Base-by-base conservation (phyloP, 768 basidiomycete species). In the Tylopilus vinaceipallidus region DNA sequence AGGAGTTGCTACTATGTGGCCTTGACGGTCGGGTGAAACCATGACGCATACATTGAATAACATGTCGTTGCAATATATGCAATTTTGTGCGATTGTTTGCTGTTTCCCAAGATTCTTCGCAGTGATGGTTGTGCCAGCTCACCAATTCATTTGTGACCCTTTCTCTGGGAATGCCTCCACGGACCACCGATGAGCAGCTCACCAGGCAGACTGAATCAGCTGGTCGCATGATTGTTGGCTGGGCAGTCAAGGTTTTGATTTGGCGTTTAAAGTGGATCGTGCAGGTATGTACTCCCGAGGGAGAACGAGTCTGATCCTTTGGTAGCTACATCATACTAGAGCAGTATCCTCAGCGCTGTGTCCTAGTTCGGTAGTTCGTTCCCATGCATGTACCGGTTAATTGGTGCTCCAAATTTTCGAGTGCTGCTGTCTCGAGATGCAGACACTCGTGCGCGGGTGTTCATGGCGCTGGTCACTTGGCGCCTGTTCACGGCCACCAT, bases 1-100 rank as follows among this genome's bases (percentile, higher is more conserved):
- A 50, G 58, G 62, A 42, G 61, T 57, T 57, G 62, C 62, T 61
- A 49, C 61, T 62, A 86, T 78, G 86, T 86, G 78, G 79, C 84
- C 55, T 79, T 87, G 84, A 86, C 83, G 82, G 86, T 82, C 69
- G 77, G 81, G 84, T 81, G 59, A 86, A 85, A 86, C 86, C 86
- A 88, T 88, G 82, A 81, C 72, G 82, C 73, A 75, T 64, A 86
- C 85, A 14, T 24, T 32, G 13, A 34, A 33, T 33, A 7, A 9
- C 27, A 43, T 17, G 14, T 46, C 37, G 2, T 12, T 17, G 19
- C 24, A 8, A 20, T 26, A 8, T 27, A 41, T 33, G 30, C 16
- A 20, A 9, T 29, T 12, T 29, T 29, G 27, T 29, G 27, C n/a
- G n/a, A n/a, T 33, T 16, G 26, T 34, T 49, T 35, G 13, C 7